phyloP scores from a whole-genome alignment of 1,284 basidiomycete species.

The Melampsora americana region DNA sequence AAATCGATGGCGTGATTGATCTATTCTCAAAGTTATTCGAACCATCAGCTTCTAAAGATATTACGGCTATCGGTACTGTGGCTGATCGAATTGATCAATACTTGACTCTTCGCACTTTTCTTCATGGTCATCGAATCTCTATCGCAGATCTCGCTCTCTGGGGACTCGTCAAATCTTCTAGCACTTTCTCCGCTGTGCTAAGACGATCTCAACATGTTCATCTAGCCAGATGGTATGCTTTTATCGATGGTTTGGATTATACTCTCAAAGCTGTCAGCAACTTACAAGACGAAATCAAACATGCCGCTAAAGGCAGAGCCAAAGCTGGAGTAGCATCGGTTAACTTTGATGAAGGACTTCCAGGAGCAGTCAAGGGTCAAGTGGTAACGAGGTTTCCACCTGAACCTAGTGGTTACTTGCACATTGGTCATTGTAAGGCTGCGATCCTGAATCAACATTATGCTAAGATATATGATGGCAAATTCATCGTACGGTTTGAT shows the following conservation, averaged over 20 bases:
- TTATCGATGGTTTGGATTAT: constrained; percentile 73
- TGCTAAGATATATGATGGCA: constrained; percentile 91
- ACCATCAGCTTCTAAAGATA: constrained; percentile 26
- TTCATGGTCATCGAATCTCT: constrained; percentile 66
- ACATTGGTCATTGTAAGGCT: constrained; percentile 74
- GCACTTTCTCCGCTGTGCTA: constrained; percentile 66
- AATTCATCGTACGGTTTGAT: constrained; percentile 92
- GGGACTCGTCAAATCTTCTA: constrained; percentile 74
- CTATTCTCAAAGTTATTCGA: constrained; percentile 25
- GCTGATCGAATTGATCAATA: constrained; percentile 54
- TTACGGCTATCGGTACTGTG: constrained; percentile 38
- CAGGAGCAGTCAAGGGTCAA: constrained; percentile 78
- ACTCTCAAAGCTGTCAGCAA: constrained; percentile 64
- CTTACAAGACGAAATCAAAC: constrained; percentile 58
- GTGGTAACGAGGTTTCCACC: constrained; percentile 98
- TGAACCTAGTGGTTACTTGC: constrained; percentile 95
- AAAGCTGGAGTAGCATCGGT: constrained; percentile 55
- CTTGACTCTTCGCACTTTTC: constrained; percentile 65
- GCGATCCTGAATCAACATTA: constrained; percentile 95
- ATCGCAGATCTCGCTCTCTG: constrained; percentile 77
- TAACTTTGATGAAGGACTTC: constrained; percentile 84
- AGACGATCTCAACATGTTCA: constrained; percentile 82
- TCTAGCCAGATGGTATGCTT: constrained; percentile 77
- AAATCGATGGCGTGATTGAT: constrained; percentile 7
- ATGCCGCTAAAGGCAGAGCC: constrained; percentile 25